Base-by-base conservation (phyloP, 495 filamentous ascomycete genomes). In the Aspergillus heteromorphus region DNA sequence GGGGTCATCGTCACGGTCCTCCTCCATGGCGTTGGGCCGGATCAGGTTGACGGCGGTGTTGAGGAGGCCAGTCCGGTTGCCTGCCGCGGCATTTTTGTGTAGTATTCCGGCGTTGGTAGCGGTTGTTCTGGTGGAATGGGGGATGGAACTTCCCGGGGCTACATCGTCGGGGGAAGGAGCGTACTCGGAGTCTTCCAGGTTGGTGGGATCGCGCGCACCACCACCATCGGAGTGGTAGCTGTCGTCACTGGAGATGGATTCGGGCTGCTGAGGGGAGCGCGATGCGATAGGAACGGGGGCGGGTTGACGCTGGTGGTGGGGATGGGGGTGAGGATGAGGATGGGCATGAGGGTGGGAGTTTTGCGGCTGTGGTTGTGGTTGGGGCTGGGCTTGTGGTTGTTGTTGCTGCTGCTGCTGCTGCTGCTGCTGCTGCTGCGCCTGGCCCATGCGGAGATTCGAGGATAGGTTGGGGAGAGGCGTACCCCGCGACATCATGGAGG, bases 261-360 rank as follows among this genome's bases (percentile, higher is more conserved):
- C 50, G 20, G 36, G 29, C 25, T 66, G 34, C 69, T 58, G 40
- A 5, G 11, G 34, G 34, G 34, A 38, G 11, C 34, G 34, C 34
- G 34, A 38, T 38, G 11, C 34, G 34, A 38, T n/a, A 5, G n/a
- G 3, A 4, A 38, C 11, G 1, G 34, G 62, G 57, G 61, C 54
- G 57, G 68, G 57, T 36, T 64, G 19, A 53, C 57, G 45, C 60
- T 70, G 56, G 57, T 62, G 48, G 34, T 49, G 50, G 14, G 27
- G 31, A 14, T 40, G 47, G 25, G 42, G 27, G 16, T 53, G 51
- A 20, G 45, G 18, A n/a, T 59, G 56, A 1, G 34, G 48, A 9
- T 53, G 51, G 21, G 43, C 41, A 41, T 62, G 59, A 23, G 54
- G 45, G 16, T 55, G 56, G 14, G 54, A 30, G 8, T 59, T 16